Conservation (phyloP, 306 rosid genomes). For the Quercus cerris region DNA sequence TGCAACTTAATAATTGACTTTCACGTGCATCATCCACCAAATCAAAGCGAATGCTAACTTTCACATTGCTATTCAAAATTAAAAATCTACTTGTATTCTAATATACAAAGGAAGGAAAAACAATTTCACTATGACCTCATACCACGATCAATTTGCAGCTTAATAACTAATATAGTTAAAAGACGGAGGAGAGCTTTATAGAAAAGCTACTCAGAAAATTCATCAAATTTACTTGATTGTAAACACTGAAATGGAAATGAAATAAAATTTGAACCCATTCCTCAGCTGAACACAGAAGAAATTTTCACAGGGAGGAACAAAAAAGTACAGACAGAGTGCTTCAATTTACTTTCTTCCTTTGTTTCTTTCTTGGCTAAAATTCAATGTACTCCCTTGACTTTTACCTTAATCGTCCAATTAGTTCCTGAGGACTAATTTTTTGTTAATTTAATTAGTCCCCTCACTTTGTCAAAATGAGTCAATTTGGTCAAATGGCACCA, state of each 20-base stretch:
- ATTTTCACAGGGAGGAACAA: neutral
- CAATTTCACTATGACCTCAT: neutral
- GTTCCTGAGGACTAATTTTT: too few relatives aligned
- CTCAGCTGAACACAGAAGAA: neutral
- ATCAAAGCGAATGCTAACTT: neutral
- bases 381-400: too few relatives aligned
- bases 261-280: neutral
- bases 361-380: too few relatives aligned
- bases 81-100: neutral
- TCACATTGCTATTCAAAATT: neutral
- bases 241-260: neutral
- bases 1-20: too few relatives aligned
- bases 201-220: neutral
- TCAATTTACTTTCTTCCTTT: neutral
- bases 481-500: too few relatives aligned
- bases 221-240: neutral
- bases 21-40: too few relatives aligned
- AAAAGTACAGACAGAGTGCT: neutral
- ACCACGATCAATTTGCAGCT: neutral
- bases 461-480: too few relatives aligned
- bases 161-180: neutral
- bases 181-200: neutral
- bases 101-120: neutral
- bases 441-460: too few relatives aligned
- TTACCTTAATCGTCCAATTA: too few relatives aligned